Conservation (phyloP, 2,329 filamentous ascomycete genomes). For the Massarina eburnea region DNA sequence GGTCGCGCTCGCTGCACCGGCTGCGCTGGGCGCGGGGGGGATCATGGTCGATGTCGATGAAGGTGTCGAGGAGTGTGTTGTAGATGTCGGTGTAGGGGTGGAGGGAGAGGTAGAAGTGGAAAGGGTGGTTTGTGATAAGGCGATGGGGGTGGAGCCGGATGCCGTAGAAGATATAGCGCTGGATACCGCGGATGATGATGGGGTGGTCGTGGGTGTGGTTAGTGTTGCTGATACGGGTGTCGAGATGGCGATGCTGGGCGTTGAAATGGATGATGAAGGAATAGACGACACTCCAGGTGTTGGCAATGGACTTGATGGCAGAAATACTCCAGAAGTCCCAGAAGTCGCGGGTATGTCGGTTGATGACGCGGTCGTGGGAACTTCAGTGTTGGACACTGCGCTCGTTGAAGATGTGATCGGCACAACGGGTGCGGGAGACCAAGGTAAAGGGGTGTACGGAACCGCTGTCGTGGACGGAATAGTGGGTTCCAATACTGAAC, state of each 20-base stretch:
- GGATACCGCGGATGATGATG: constrained; percentile 2
- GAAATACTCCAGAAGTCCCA: too few relatives aligned
- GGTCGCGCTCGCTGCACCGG: constrained; percentile 17
- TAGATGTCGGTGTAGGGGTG: too few relatives aligned
- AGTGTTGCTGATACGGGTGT: neutral
- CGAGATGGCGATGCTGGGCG: neutral
- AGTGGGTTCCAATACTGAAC: too few relatives aligned
- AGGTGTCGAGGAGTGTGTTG: too few relatives aligned
- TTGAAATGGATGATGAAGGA: neutral
- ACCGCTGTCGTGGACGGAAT: too few relatives aligned
- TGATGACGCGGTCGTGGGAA: too few relatives aligned
- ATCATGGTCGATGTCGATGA: constrained; percentile 18
- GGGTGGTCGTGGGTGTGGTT: neutral
- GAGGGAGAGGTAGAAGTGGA: constrained; percentile 16
- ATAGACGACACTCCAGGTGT: neutral
- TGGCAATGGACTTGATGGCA: constrained; percentile 13
- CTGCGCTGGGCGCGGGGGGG: constrained; percentile 31
- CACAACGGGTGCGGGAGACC: too few relatives aligned
- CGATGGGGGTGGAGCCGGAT: constrained; percentile 9
- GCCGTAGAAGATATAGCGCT: constrained; percentile 2
- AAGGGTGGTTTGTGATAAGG: constrained; percentile 16
- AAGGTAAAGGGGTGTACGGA: too few relatives aligned
- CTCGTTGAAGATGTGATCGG: too few relatives aligned
- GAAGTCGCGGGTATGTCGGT: too few relatives aligned
- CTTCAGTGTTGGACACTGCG: too few relatives aligned